Evolutionary conservation across 768 basidiomycete species (phyloP).

Genomic region (Lactifluus subvellereus): DNA sequence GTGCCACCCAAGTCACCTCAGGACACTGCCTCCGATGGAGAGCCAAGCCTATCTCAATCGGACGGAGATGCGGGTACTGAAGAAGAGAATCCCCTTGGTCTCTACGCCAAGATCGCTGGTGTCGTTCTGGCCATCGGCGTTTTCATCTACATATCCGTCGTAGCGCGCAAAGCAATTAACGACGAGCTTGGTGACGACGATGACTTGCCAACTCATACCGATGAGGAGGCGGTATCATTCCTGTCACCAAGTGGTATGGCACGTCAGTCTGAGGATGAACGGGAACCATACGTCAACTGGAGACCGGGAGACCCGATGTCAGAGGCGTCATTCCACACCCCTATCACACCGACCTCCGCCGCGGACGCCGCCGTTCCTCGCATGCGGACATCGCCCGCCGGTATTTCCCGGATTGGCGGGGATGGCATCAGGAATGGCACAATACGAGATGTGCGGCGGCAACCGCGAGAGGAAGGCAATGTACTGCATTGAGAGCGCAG

Average conservation of each 20-base stretch:
- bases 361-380: constrained; percentile 3
- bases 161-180: constrained; percentile 64
- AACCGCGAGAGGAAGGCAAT: constrained; percentile 9
- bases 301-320: constrained; percentile 18
- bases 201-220: constrained; percentile 25
- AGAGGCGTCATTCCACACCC: constrained; percentile 9
- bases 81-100: constrained; percentile 44
- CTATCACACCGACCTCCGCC: constrained; percentile 18
- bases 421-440: constrained; percentile 10
- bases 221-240: constrained; percentile 24
- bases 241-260: constrained; percentile 15
- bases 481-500: constrained; percentile 9
- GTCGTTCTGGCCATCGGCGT: constrained; percentile 67
- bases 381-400: constrained; percentile 5
- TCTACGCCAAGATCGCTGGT: constrained; percentile 62
- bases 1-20: constrained; percentile 21
- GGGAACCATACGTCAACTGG: constrained; percentile 11
- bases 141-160: constrained; percentile 71
- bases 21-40: constrained; percentile 27
- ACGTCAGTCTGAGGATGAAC: constrained; percentile 16
- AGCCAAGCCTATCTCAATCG: constrained; percentile 11
- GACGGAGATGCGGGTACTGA: constrained; percentile 23
- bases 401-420: constrained; percentile 10
- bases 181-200: constrained; percentile 48
- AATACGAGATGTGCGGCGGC: constrained; percentile 10